A percentile compares a stretch with the other conserved stretches of the same genome.
Evolutionary conservation across 225 moss, liverwort and hornwort species (phyloP).

Genomic region (Sphagnum tenellum): DNA sequence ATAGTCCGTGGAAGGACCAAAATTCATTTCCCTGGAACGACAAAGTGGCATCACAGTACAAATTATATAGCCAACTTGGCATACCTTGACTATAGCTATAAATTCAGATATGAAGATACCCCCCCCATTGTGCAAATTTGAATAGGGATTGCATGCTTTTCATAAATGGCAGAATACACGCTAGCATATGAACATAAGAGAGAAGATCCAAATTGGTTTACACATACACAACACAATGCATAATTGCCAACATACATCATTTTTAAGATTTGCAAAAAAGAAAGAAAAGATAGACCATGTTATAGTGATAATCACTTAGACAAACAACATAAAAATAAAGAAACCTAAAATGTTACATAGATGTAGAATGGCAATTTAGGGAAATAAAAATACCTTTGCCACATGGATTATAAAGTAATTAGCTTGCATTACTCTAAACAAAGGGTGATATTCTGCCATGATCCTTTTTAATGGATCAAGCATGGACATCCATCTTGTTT

Average conservation of each 20-base stretch:
- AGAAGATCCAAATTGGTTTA: background rate
- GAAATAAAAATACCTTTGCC: background rate
- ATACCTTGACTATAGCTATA: background rate
- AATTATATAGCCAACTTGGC: background rate
- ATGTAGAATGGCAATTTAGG: too few species aligned
- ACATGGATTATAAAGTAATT: background rate
- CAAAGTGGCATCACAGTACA: background rate
- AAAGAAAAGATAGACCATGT: too few species aligned
- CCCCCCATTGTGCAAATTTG: background rate
- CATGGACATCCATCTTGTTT: background rate
- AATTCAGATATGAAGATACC: background rate
- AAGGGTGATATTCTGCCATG: background rate
- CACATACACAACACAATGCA: too few species aligned
- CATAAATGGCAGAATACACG: background rate
- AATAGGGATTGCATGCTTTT: background rate
- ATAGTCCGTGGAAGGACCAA: background rate
- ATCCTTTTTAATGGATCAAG: background rate
- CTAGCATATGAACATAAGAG: background rate
- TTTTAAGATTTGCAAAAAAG: too few species aligned
- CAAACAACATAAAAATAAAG: too few species aligned
- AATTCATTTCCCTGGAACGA: background rate
- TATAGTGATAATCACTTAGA: too few species aligned
- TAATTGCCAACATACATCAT: too few species aligned
- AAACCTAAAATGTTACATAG: too few species aligned
- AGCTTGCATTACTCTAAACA: background rate